Evolutionary conservation across 2,329 filamentous ascomycete species (phyloP).

Genomic region (Pseudogymnoascus sp.): DNA sequence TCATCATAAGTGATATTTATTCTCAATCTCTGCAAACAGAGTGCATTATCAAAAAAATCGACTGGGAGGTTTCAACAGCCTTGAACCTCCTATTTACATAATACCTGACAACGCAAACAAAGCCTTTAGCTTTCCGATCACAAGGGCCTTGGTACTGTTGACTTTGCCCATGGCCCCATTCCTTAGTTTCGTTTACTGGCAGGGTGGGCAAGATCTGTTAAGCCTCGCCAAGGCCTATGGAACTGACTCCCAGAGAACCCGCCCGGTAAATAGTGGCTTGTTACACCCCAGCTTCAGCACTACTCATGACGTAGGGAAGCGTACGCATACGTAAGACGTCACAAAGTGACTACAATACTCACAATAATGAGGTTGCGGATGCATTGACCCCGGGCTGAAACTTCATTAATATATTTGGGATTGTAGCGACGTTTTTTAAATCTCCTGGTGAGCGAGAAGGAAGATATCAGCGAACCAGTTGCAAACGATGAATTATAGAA

Average conservation of each 20-base stretch:
- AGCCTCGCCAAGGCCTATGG: neutral
- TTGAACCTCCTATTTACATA: neutral
- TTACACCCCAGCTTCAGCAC: neutral
- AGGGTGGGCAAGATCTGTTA: neutral
- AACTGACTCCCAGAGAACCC: neutral
- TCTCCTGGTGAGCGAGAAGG: neutral
- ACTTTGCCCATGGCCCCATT: neutral
- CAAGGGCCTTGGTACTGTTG: neutral
- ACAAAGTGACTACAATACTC: neutral
- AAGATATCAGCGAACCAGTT: neutral
- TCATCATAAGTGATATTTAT: neutral
- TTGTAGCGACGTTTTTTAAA: neutral
- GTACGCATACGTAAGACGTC: neutral
- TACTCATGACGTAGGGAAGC: neutral
- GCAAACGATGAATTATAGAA: neutral
- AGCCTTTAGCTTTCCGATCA: too few species aligned
- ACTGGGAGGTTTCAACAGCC: neutral
- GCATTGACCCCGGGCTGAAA: neutral
- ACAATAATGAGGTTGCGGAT: neutral
- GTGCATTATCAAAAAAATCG: neutral
- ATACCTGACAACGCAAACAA: neutral
- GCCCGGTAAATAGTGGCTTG: neutral
- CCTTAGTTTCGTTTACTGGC: neutral
- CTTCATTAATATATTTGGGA: neutral
- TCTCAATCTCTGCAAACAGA: neutral